phyloP scores from a whole-genome alignment of 2,329 filamentous ascomycete genomes.

The Xylaria sp. region DNA sequence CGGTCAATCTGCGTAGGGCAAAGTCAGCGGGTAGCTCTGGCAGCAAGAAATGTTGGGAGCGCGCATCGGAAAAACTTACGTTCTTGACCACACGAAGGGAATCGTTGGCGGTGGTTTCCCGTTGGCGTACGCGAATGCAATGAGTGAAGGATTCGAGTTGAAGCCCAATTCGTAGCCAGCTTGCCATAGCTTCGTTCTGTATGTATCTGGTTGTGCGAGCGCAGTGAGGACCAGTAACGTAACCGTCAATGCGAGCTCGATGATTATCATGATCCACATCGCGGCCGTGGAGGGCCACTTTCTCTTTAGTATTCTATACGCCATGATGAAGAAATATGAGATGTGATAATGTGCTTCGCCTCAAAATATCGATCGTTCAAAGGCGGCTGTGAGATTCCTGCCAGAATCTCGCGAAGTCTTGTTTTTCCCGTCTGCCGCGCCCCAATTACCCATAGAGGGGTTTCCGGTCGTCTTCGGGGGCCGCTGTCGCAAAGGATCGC shows the following conservation, averaged over 20 bases:
- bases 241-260: constrained; percentile 74
- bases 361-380: constrained; percentile 16
- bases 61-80: constrained; percentile 61
- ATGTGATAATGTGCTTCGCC: constrained; percentile 2
- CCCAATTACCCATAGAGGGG: constrained; percentile 5
- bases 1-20: constrained; percentile 68
- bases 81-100: constrained; percentile 78
- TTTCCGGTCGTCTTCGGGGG: constrained; percentile 9
- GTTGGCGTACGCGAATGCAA: constrained; percentile 80
- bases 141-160: constrained; percentile 77
- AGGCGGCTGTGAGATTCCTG: constrained; percentile 31
- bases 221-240: constrained; percentile 76
- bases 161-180: constrained; percentile 76
- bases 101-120: constrained; percentile 69
- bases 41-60: neutral
- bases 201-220: constrained; percentile 78
- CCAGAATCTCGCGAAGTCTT: constrained; percentile 36
- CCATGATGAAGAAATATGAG: constrained; percentile 48
- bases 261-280: constrained; percentile 71
- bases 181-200: constrained; percentile 77
- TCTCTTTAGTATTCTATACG: constrained; percentile 68
- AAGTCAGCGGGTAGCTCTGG: constrained; percentile 33
- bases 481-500: constrained; percentile 25
- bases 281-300: constrained; percentile 67
- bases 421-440: neutral